Base-by-base conservation (phyloP, 1,139 yeast species). In the Pichia cactophila region DNA sequence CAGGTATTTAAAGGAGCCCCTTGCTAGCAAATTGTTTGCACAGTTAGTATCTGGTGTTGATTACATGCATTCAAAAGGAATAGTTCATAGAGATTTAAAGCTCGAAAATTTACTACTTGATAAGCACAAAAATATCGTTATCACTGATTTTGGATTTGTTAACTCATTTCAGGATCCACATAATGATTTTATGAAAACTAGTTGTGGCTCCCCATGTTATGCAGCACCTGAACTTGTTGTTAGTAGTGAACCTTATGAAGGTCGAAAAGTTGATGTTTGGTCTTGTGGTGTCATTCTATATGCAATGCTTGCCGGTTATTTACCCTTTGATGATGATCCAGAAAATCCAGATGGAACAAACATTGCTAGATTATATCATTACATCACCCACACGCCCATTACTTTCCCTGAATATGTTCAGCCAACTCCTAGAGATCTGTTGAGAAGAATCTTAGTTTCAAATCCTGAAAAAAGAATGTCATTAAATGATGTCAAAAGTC, bases 311-410 rank as follows among this genome's bases (percentile, higher is more conserved):
- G 89, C 98, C 0, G 99, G 99, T 1, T 94, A 92, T 65, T 74
- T 92, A 55, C 99, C 99, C 2, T 92, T 89, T 73, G 99, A 92
- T 64, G 98, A 92, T 67, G 99, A 92, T 65, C 95, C 96, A 33
- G 84, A 85, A 49, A 92, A 94, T 64, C 97, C 96, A 41, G 96
- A 92, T 63, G 97, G 97, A 49, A 86, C 90, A 50, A 95, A 92
- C 68, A 92, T 92, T 61, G 88, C 92, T 31, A 83, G 85, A 65
- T 73, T 92, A 52, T 94, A 92, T 69, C 89, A 85, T 63, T 92
- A 92, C 69, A 94, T 92, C 56, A 88, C 97, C 44, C 76, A 81
- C 48, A 88, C 97, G 1, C 89, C 96, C 5, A 73, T 92, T 61
- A 92, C 97, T 3, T 92, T 92, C 69, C 98, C 98, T 2, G 97